Conservation (phyloP, 2,329 filamentous ascomycete genomes). For the Dactylellina sp. region DNA sequence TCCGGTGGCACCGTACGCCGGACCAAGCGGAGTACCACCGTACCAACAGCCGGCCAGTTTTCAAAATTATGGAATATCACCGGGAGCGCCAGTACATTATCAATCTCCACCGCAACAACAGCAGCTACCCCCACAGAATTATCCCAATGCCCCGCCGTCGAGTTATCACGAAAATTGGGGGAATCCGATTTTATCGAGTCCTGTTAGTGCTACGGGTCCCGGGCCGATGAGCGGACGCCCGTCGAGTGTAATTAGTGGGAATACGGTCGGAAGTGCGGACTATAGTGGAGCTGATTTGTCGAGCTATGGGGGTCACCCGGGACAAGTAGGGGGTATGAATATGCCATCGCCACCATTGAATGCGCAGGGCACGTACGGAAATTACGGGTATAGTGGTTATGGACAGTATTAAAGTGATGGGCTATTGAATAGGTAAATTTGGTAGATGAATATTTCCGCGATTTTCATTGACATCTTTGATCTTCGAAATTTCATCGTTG, state of each 20-base stretch:
- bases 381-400: constrained; percentile 39
- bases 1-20: neutral
- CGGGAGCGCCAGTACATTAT: neutral
- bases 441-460: too few relatives aligned
- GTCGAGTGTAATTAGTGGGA: constrained; percentile 32
- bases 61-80: constrained; percentile 2
- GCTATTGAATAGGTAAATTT: too few relatives aligned
- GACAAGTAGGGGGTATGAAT: neutral
- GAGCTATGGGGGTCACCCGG: constrained; percentile 21
- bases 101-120: neutral
- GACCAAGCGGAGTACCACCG: neutral
- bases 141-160: constrained; percentile 18
- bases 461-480: neutral
- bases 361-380: constrained; percentile 28
- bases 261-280: constrained; percentile 6
- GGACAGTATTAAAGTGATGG: constrained; percentile 32
- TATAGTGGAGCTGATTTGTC: constrained; percentile 23
- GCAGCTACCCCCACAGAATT: constrained; percentile 5
- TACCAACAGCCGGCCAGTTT: neutral
- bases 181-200: too few relatives aligned
- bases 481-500: too few relatives aligned
- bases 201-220: too few relatives aligned
- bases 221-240: constrained; percentile 3
- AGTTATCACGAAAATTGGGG: constrained; percentile 52
- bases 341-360: constrained; percentile 22